phyloP scores from a whole-genome alignment of 768 basidiomycete genomes.

The Exsudoporus frostii region DNA sequence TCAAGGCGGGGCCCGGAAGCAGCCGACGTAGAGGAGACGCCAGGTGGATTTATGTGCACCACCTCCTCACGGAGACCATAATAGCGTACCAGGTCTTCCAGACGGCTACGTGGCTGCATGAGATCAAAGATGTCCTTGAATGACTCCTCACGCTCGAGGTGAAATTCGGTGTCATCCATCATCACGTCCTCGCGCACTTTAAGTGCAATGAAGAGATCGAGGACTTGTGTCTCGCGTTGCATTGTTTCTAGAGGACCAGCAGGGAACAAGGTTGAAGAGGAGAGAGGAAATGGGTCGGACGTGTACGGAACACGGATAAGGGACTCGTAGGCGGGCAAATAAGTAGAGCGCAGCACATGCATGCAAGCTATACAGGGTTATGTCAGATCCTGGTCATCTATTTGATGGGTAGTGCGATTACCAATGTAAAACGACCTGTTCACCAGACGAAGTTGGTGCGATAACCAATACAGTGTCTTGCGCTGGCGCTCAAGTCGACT shows the following conservation, averaged over 20 bases:
- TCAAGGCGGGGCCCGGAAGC: background rate
- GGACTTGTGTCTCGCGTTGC: constrained; percentile 71
- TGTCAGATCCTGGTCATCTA: background rate
- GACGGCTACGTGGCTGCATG: constrained; percentile 64
- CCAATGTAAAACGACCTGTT: constrained; percentile 68
- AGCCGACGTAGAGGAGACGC: constrained; percentile 1
- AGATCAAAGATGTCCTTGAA: constrained; percentile 81
- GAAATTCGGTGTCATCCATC: constrained; percentile 68
- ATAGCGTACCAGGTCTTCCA: constrained; percentile 68
- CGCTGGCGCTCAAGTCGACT: constrained; percentile 51
- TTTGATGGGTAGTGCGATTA: constrained; percentile 13
- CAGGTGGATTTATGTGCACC: constrained; percentile 16
- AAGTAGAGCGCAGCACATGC: constrained; percentile 76
- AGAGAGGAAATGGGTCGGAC: constrained; percentile 73
- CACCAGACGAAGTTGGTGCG: constrained; percentile 58
- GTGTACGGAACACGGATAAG: constrained; percentile 68
- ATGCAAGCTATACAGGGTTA: constrained; percentile 58
- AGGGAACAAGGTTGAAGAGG: constrained; percentile 25
- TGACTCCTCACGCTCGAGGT: constrained; percentile 70
- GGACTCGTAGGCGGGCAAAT: constrained; percentile 61
- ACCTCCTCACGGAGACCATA: constrained; percentile 42
- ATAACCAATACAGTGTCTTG: constrained; percentile 70
- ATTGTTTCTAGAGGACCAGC: constrained; percentile 38
- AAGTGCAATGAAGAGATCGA: constrained; percentile 78
- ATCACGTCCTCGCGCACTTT: constrained; percentile 79